Evolutionary conservation across 768 basidiomycete species (phyloP), one percentile per base, ranked within the genome.

Genomic region (Leucocoprinus sp.): DNA sequence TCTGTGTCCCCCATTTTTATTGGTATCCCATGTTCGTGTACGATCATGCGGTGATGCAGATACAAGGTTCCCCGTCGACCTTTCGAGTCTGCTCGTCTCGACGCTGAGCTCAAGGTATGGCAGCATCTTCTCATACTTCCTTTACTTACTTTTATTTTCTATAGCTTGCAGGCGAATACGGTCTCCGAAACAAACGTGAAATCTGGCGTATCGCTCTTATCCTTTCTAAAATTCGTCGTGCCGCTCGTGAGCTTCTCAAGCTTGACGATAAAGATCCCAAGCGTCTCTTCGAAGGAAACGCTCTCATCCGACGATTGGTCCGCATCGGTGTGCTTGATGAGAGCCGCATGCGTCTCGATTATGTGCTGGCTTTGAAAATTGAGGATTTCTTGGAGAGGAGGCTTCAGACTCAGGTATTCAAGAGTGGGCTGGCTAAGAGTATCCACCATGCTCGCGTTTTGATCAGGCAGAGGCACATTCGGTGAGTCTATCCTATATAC

Each of bases 381-480:
- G 96, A 99, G 69, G 96, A 99, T 71, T 99, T 99, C 85, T 86
- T 99, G 85, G 96, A 99, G 78, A 80, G 96, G 60, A 75, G 96
- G 58, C 71, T 99, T 63, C 96, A 99, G 72, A 99, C 96, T 31
- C 96, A 98, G 75, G 96, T 99, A 59, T 99, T 98, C 87, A 98
- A 98, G 80, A 82, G 77, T 56, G 93, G 93, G 55, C 77, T 99
- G 54, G 96, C 96, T 49, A 98, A 98, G 82, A 83, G 79, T 60
- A 96, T 99, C 57, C 96, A 99, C 69, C 96, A 98, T 65, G 96
- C 96, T 36, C 86, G 96, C 69, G 91, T 93, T 54, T 78, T 99
- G 62, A 99, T 99, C 74, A 78, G 92, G 61, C 96, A 98, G 69
- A 74, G 95, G 60, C 95, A 99, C 76, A 98, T 99, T 65, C 93